phyloP scores from a whole-genome alignment of 495 filamentous ascomycete genomes.

The Parathielavia hyrcaniae region DNA sequence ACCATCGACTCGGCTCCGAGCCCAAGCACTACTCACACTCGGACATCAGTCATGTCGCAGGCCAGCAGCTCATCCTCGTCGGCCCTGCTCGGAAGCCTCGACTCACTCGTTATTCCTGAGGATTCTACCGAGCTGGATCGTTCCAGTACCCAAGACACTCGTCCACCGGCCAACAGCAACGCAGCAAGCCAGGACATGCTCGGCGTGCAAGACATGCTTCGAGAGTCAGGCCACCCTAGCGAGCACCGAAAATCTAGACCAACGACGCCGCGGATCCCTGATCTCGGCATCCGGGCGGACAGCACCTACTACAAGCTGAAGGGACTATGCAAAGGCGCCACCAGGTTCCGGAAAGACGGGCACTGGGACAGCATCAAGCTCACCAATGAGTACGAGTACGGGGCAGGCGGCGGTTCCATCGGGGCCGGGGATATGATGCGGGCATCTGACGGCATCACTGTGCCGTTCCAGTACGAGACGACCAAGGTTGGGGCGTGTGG shows the following conservation, averaged over 20 bases:
- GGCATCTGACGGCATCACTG: slow-evolving; percentile 20
- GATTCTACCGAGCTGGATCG: neutral
- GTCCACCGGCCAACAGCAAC: neutral
- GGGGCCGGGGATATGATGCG: slow-evolving; percentile 21
- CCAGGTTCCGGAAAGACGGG: slow-evolving; percentile 19
- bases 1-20: slow-evolving; percentile 1
- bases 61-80: slow-evolving; percentile 5
- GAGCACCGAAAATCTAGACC: slow-evolving; percentile 11
- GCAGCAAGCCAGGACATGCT: neutral
- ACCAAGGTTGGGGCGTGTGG: slow-evolving; percentile 27
- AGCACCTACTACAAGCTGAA: slow-evolving; percentile 25
- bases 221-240: neutral
- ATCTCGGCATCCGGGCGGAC: slow-evolving; percentile 20
- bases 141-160: neutral
- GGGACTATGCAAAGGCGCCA: slow-evolving; percentile 27
- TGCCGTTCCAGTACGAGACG: slow-evolving; percentile 21
- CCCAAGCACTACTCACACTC: neutral
- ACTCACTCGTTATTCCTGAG: slow-evolving; percentile 1
- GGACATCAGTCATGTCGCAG: slow-evolving; percentile 11
- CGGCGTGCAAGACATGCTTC: slow-evolving; percentile 1
- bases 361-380: slow-evolving; percentile 26
- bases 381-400: slow-evolving; percentile 16
- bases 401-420: neutral
- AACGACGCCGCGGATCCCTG: slow-evolving; percentile 12
- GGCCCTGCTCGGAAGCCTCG: neutral